Conservation (phyloP, 495 filamentous ascomycete genomes). For the Talaromyces nanjingensis region DNA sequence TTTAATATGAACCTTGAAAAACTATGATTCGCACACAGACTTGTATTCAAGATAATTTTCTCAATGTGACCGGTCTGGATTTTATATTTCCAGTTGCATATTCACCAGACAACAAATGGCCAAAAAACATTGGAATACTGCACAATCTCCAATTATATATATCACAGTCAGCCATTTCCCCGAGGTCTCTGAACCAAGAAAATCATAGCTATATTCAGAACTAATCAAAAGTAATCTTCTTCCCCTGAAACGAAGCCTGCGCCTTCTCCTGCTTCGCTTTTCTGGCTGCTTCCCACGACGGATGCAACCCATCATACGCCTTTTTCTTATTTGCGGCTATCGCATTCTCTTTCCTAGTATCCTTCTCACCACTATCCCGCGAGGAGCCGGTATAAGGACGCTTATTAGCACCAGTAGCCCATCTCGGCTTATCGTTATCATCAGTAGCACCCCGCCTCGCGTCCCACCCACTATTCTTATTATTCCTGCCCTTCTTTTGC, state of each 20-base stretch:
- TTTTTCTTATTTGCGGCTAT: constrained; percentile 38
- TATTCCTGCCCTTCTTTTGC: constrained; percentile 11
- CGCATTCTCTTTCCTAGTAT: constrained; percentile 8
- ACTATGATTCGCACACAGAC: too few species aligned
- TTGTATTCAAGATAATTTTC: too few species aligned
- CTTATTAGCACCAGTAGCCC: constrained; percentile 5
- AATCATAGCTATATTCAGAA: neutral
- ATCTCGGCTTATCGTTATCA: constrained; percentile 14
- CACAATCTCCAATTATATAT: too few species aligned
- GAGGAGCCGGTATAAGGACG: constrained; percentile 14
- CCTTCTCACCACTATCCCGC: constrained; percentile 6
- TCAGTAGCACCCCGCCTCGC: constrained; percentile 34
- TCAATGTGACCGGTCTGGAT: too few species aligned
- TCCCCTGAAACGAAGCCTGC: constrained; percentile 66
- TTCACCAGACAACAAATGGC: too few species aligned
- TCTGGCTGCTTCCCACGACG: constrained; percentile 87
- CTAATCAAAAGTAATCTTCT: constrained; percentile 87
- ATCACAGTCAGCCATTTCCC: too few species aligned
- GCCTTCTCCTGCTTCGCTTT: constrained; percentile 66
- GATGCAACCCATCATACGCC: constrained; percentile 55
- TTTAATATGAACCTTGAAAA: neutral
- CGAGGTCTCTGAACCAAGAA: neutral
- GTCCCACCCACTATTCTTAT: constrained; percentile 45
- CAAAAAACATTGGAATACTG: too few species aligned
- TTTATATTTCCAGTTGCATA: too few species aligned